These are phyloP conservation scores for Bromus sterilis DNA, from an alignment of 176 grass and related monocot genomes.

Conservation along the genomic window DNA sequence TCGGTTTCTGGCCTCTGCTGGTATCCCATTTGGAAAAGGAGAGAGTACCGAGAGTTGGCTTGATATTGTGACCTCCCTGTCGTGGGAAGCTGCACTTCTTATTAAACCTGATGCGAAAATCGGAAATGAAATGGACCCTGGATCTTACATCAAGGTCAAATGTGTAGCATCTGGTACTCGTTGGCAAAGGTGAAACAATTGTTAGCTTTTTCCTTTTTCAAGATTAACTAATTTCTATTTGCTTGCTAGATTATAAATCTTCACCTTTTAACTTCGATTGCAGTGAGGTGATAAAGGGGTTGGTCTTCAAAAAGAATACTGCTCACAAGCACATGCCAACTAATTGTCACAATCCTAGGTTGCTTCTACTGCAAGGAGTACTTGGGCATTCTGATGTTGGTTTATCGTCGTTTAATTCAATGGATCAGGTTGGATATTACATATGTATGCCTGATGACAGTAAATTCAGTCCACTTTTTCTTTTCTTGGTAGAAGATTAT, in stretches of 20 bases:
- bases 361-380: slow-evolving; percentile 74
- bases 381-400: slow-evolving; percentile 78
- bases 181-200: slow-evolving; percentile 61
- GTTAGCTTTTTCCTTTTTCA: neutral
- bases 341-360: slow-evolving; percentile 72
- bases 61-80: slow-evolving; percentile 70
- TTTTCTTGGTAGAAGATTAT: neutral
- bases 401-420: slow-evolving; percentile 81
- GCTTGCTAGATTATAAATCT: neutral
- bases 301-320: slow-evolving; percentile 94
- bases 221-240: slow-evolving; percentile 8
- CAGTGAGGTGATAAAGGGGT: slow-evolving; percentile 89
- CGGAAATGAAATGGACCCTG: slow-evolving; percentile 96
- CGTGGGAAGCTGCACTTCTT: slow-evolving; percentile 87
- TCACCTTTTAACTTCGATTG: slow-evolving; percentile 30
- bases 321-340: slow-evolving; percentile 95
- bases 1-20: slow-evolving; percentile 73
- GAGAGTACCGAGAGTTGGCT: slow-evolving; percentile 64
- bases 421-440: slow-evolving; percentile 57
- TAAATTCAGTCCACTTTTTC: neutral
- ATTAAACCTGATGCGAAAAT: slow-evolving; percentile 79
- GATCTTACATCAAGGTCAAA: slow-evolving; percentile 96
- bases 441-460: neutral
- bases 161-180: slow-evolving; percentile 75
- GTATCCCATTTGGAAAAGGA: slow-evolving; percentile 32